These are phyloP conservation scores for Psilocybe cubensis DNA, from an alignment of 768 basidiomycete species.

Conservation along the genomic window DNA sequence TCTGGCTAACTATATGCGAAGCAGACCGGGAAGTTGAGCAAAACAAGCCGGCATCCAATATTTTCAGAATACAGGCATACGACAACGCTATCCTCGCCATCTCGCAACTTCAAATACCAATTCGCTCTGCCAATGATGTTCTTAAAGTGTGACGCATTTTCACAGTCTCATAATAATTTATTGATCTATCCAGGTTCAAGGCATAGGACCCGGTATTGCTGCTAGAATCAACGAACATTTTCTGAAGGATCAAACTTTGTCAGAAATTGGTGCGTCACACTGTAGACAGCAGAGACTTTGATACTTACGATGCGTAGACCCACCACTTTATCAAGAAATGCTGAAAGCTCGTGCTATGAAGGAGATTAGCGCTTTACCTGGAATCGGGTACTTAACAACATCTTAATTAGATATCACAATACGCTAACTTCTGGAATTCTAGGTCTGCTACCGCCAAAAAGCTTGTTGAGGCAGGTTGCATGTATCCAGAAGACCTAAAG, in stretches of 20 bases:
- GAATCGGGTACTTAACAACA: slow-evolving; percentile 48
- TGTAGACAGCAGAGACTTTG: neutral
- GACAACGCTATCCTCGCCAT: slow-evolving; percentile 49
- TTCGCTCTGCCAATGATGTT: slow-evolving; percentile 47
- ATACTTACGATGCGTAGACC: slow-evolving; percentile 11
- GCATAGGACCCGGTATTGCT: slow-evolving; percentile 44
- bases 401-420: neutral
- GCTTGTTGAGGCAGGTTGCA: slow-evolving; percentile 57
- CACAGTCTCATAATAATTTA: neutral
- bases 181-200: slow-evolving; percentile 29
- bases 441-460: slow-evolving; percentile 41
- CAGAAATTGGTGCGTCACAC: slow-evolving; percentile 27
- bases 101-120: slow-evolving; percentile 40
- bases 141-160: slow-evolving; percentile 30
- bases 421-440: slow-evolving; percentile 2
- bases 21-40: slow-evolving; percentile 50
- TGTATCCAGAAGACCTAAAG: slow-evolving; percentile 42
- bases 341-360: slow-evolving; percentile 30
- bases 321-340: slow-evolving; percentile 25
- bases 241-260: slow-evolving; percentile 15
- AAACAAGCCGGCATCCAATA: slow-evolving; percentile 35
- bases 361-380: slow-evolving; percentile 40
- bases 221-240: slow-evolving; percentile 47
- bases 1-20: neutral
- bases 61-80: slow-evolving; percentile 55